These are phyloP conservation scores for Penicillium subrubescens DNA, from an alignment of 495 filamentous ascomycete species.

Conservation along the genomic window DNA sequence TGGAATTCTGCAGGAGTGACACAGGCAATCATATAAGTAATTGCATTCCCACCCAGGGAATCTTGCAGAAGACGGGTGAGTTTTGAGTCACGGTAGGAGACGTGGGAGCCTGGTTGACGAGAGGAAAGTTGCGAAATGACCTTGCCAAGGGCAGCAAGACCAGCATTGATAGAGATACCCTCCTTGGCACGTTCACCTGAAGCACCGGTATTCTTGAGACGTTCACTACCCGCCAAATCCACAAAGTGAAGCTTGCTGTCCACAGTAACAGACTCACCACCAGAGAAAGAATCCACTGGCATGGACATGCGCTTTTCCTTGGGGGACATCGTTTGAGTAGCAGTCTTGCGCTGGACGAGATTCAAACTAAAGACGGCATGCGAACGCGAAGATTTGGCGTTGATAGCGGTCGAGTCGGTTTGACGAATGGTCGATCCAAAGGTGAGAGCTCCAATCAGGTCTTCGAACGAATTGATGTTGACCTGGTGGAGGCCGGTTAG, in stretches of 20 bases:
- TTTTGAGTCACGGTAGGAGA: slow-evolving; percentile 97
- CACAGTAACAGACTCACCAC: slow-evolving; percentile 74
- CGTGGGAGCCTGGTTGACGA: slow-evolving; percentile 81
- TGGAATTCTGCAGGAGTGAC: slow-evolving; percentile 97
- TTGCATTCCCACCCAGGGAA: slow-evolving; percentile 95
- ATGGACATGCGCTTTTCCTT: slow-evolving; percentile 88
- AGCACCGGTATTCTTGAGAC: slow-evolving; percentile 95
- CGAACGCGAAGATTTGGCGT: slow-evolving; percentile 97
- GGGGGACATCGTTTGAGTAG: slow-evolving; percentile 49
- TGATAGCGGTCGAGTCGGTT: slow-evolving; percentile 98
- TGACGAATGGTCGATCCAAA: slow-evolving; percentile 94
- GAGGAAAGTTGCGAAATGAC: slow-evolving; percentile 98
- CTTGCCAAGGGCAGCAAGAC: slow-evolving; percentile 92
- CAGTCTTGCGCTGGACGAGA: slow-evolving; percentile 80
- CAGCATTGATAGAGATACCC: slow-evolving; percentile 98
- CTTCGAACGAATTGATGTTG: slow-evolving; percentile 87
- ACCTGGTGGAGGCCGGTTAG: slow-evolving; percentile 88
- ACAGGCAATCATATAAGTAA: slow-evolving; percentile 99
- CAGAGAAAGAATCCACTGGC: slow-evolving; percentile 78
- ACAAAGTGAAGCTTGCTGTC: slow-evolving; percentile 99
- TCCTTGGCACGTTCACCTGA: slow-evolving; percentile 95
- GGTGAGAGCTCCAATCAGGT: slow-evolving; percentile 84
- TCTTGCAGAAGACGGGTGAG: slow-evolving; percentile 96
- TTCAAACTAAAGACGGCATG: slow-evolving; percentile 98
- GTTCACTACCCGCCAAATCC: slow-evolving; percentile 95